Evolutionary conservation across 345 rosid species (phyloP).

Genomic region (Salix brachista): DNA sequence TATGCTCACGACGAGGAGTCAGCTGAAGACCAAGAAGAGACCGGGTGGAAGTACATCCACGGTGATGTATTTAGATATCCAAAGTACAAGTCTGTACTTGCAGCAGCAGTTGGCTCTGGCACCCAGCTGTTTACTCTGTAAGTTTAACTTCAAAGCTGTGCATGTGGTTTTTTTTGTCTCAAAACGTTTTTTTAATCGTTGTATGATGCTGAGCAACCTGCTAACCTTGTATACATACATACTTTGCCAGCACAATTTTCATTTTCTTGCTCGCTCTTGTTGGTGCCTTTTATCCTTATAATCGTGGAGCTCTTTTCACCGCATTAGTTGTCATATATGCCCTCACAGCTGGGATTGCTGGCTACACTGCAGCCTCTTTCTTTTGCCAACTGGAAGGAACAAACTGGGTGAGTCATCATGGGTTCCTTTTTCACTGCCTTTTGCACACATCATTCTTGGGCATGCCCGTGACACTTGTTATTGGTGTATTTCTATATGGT

Average conservation of each 20-base stretch:
- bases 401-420: constrained; percentile 21
- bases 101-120: constrained; percentile 79
- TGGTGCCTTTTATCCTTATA: constrained; percentile 34
- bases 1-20: constrained; percentile 86
- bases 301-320: constrained; percentile 32
- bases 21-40: constrained; percentile 85
- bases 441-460: not conserved
- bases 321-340: constrained; percentile 34
- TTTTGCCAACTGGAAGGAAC: constrained; percentile 32
- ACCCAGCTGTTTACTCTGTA: constrained; percentile 77
- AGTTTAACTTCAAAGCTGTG: constrained; percentile 18
- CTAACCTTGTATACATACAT: not conserved
- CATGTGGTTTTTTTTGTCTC: not conserved
- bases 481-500: not conserved
- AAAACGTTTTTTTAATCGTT: not conserved
- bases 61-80: constrained; percentile 88
- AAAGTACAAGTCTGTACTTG: constrained; percentile 58
- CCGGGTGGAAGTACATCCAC: constrained; percentile 88
- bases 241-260: constrained; percentile 19
- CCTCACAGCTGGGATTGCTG: constrained; percentile 29
- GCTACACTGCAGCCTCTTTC: constrained; percentile 30
- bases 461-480: not conserved
- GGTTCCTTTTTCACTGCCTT: not conserved
- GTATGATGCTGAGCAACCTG: not conserved
- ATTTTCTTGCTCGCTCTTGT: constrained; percentile 27